A percentile compares a stretch with the other conserved stretches of the same genome.
These are phyloP conservation scores for Irpex sp. DNA, from an alignment of 1,284 basidiomycete genomes.

Conservation along the genomic window DNA sequence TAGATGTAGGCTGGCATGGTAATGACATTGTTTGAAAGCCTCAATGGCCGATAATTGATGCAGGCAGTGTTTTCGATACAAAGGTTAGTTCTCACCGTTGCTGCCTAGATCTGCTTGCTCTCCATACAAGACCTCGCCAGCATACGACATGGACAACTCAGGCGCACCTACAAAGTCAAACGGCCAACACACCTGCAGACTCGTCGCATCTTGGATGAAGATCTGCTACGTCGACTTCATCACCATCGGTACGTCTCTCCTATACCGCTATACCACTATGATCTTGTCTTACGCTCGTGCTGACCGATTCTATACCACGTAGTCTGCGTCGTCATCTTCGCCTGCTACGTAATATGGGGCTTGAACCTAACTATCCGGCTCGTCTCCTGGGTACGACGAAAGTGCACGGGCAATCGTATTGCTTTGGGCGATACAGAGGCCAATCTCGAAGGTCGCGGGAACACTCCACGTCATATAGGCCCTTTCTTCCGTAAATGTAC, in stretches of 20 bases:
- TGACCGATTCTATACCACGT: neutral
- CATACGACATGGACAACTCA: neutral
- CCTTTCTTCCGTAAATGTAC: neutral
- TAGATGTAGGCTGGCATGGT: neutral
- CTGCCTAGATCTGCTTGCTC: neutral
- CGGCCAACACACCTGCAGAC: neutral
- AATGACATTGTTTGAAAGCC: neutral
- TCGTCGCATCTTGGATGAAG: slow-evolving; percentile 1
- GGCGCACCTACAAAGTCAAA: neutral
- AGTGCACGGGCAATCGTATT: neutral
- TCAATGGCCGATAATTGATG: neutral
- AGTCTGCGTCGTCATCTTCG: slow-evolving; percentile 1
- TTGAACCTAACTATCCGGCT: neutral
- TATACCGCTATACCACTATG: neutral
- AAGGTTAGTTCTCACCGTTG: neutral
- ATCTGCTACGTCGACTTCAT: slow-evolving; percentile 2
- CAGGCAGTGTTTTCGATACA: neutral
- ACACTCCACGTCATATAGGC: neutral
- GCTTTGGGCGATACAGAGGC: neutral
- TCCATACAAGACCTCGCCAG: neutral
- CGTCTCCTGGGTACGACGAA: neutral
- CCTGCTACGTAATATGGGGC: slow-evolving; percentile 6
- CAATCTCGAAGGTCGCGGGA: neutral
- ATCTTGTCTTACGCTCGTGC: neutral
- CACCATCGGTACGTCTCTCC: slow-evolving; percentile 3